Evolutionary conservation across 169 alveolate genomes (phyloP), one percentile per base, ranked within the genome.

Genomic region (Cryptosporidium parvum): DNA sequence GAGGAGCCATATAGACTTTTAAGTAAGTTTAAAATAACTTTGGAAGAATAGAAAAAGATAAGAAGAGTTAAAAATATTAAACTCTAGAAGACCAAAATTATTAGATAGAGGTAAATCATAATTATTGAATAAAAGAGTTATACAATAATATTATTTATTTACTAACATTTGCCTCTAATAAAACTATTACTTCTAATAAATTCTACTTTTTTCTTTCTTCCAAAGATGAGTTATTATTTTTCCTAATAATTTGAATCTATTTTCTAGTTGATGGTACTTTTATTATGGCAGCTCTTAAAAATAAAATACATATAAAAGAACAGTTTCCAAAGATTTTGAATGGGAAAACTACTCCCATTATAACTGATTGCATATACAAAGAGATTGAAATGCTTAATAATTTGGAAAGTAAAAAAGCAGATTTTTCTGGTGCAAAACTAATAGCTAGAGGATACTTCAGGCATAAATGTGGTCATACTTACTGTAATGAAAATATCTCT

Each of bases 1-100:
- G 72, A 73, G n/a, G 92, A 86, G 52, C 92, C 92, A 23, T 86
- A 86, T 62, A 72, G 92, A 39, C 59, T 75, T 21, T 67, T 86
- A 26, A 56, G 89, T 80, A 80, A 80, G 89, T 65, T 80, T 23
- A 6, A 23, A 9, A 23, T 56, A 10, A 7, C 23, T n/a, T 18
- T n/a, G 29, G 14, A 26, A 5, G 37, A 21, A 6, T 10, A 3
- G 8, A 10, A 56, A 26, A 21, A 7, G n/a, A 21, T 59, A 21
- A 5, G 69, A 4, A 23, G 23, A n/a, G 0, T 21, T 0, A n/a
- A 59, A 26, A 39, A 14, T 14, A 3, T 56, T 10, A 23, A 16
- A 6, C 35, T 16, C 23, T 26, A 56, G 3, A 12, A 3, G 67
- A 2, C 16, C 0, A 26, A 42, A 6, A 23, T 56, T 56, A 37